phyloP scores from a whole-genome alignment of 257 asterid species.

The Fraxinus excelsior region DNA sequence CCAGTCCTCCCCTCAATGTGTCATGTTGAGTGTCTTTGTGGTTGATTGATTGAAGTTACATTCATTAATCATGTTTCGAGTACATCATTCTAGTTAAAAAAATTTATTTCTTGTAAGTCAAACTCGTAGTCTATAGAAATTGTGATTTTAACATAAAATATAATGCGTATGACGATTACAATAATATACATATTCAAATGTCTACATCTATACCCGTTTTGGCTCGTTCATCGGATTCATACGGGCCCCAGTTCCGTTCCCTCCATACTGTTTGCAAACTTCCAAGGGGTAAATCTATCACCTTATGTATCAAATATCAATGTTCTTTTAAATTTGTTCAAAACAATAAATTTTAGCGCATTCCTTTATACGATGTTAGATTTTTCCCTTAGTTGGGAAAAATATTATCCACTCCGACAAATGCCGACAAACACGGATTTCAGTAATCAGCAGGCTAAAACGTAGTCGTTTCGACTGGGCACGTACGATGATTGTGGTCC shows the following conservation, averaged over 20 bases:
- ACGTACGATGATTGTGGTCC: conserved; percentile 32
- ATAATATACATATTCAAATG: too few relatives aligned
- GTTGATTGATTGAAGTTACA: too few relatives aligned
- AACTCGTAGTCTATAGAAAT: neutral
- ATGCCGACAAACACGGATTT: conserved; percentile 37
- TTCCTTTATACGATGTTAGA: conserved; percentile 11
- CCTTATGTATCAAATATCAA: neutral
- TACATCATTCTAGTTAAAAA: neutral
- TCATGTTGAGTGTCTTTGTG: too few relatives aligned
- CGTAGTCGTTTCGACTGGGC: conserved; percentile 14
- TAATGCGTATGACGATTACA: neutral
- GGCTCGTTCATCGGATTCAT: neutral
- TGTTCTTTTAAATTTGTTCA: neutral
- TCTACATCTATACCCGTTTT: neutral
- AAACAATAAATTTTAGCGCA: neutral
- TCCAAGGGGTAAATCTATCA: conserved; percentile 16
- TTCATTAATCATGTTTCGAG: too few relatives aligned
- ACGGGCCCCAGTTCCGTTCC: conserved; percentile 15
- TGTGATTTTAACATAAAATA: too few relatives aligned
- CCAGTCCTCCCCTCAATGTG: too few relatives aligned
- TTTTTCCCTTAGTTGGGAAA: neutral
- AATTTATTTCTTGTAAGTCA: too few relatives aligned
- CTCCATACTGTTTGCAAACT: neutral
- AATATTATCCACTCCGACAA: neutral
- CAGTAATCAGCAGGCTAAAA: conserved; percentile 14